Conservation (phyloP, 1,284 basidiomycete species). For the Microbotryum saponariae region DNA sequence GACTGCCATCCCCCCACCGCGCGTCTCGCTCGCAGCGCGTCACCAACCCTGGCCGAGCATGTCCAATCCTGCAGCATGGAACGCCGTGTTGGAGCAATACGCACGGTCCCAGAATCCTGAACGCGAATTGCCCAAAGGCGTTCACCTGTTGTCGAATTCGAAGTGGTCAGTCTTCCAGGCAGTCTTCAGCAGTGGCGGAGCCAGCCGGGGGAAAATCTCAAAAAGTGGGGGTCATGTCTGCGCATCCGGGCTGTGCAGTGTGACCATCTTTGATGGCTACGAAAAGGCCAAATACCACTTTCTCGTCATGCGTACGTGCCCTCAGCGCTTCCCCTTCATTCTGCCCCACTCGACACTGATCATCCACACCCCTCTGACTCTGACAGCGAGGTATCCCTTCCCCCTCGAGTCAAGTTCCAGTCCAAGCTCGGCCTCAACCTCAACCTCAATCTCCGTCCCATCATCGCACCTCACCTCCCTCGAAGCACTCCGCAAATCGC, state of each 20-base stretch:
- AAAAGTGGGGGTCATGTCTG: too few species aligned
- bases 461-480: slow-evolving; percentile 52
- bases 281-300: slow-evolving; percentile 52
- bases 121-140: slow-evolving; percentile 50
- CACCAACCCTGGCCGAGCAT: slow-evolving; percentile 19
- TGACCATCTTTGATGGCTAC: slow-evolving; percentile 75
- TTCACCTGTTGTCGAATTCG: slow-evolving; percentile 56
- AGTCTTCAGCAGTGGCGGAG: background rate
- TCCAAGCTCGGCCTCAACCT: background rate
- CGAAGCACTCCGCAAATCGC: slow-evolving; percentile 53
- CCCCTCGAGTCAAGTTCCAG: slow-evolving; percentile 28
- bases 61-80: slow-evolving; percentile 11
- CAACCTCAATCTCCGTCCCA: slow-evolving; percentile 31
- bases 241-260: slow-evolving; percentile 37
- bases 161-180: slow-evolving; percentile 31
- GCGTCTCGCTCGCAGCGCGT: slow-evolving; percentile 18
- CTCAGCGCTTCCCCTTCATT: slow-evolving; percentile 7
- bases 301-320: slow-evolving; percentile 17
- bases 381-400: slow-evolving; percentile 41
- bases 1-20: background rate
- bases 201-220: too few species aligned
- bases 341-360: background rate
- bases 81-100: slow-evolving; percentile 55
- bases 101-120: slow-evolving; percentile 51
- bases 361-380: background rate